Conservation (phyloP, 352 stramenopile genomes). For the Phytophthora ohioensis region DNA sequence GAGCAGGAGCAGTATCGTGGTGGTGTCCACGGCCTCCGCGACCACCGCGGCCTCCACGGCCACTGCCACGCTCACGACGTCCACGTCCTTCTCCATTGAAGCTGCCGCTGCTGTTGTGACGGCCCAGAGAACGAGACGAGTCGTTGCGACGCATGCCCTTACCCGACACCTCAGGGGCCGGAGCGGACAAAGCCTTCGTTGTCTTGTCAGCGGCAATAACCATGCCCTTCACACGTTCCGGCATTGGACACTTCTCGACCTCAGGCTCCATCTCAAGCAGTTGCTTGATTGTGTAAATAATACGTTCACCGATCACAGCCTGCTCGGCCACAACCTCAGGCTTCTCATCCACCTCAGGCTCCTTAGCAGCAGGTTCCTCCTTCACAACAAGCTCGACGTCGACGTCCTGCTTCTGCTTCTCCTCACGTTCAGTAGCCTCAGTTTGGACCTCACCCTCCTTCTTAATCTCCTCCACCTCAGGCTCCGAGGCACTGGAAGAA, state of each 20-base stretch:
- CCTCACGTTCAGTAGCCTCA: slow-evolving; percentile 20
- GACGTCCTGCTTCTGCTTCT: slow-evolving; percentile 40
- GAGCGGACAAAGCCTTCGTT: slow-evolving; percentile 51
- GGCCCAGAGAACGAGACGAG: slow-evolving; percentile 53
- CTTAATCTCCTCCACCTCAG: slow-evolving; percentile 41
- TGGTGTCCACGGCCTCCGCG: slow-evolving; percentile 53
- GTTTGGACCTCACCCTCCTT: slow-evolving; percentile 20
- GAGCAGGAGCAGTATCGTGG: slow-evolving; percentile 58
- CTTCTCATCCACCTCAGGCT: slow-evolving; percentile 30
- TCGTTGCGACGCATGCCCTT: slow-evolving; percentile 50
- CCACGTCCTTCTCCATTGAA: slow-evolving; percentile 45
- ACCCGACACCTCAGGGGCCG: slow-evolving; percentile 29
- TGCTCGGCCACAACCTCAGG: slow-evolving; percentile 47
- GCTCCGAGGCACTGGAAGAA: slow-evolving; percentile 45
- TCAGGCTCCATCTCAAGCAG: slow-evolving; percentile 78
- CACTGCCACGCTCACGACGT: slow-evolving; percentile 49
- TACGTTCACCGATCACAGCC: slow-evolving; percentile 56
- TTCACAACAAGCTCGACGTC: slow-evolving; percentile 15
- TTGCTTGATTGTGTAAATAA: slow-evolving; percentile 83
- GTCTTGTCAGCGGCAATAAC: slow-evolving; percentile 58
- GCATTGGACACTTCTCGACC: slow-evolving; percentile 55
- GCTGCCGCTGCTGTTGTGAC: slow-evolving; percentile 53
- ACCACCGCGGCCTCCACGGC: slow-evolving; percentile 52
- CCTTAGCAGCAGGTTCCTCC: slow-evolving; percentile 5
- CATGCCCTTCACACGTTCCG: slow-evolving; percentile 57